These are phyloP conservation scores for Fulvia fulva DNA, from an alignment of 2,329 filamentous ascomycete genomes.

Conservation along the genomic window DNA sequence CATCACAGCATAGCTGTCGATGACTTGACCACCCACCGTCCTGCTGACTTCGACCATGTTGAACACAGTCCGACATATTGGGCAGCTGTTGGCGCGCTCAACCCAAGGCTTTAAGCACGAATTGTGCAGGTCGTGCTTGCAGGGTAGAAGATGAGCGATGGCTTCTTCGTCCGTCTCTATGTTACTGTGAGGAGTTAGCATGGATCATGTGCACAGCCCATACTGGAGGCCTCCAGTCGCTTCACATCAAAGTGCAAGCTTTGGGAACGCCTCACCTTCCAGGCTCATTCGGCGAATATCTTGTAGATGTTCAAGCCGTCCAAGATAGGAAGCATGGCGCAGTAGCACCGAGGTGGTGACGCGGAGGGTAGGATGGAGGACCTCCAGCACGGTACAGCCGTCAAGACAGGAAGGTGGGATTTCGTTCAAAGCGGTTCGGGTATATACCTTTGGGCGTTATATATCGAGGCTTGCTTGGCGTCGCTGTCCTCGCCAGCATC, in stretches of 20 bases:
- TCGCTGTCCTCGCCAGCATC: slow-evolving; percentile 23
- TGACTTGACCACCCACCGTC: slow-evolving; percentile 61
- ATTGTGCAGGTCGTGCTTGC: slow-evolving; percentile 89
- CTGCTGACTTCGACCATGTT: slow-evolving; percentile 83
- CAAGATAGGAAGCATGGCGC: slow-evolving; percentile 35
- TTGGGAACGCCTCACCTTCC: slow-evolving; percentile 36
- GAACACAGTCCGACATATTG: slow-evolving; percentile 90
- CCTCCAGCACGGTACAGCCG: slow-evolving; percentile 29
- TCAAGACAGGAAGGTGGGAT: slow-evolving; percentile 13
- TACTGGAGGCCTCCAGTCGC: slow-evolving; percentile 32
- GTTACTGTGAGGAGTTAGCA: slow-evolving; percentile 29
- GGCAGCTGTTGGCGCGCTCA: slow-evolving; percentile 94
- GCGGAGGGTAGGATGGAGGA: slow-evolving; percentile 19
- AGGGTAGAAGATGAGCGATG: slow-evolving; percentile 65
- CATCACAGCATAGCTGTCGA: slow-evolving; percentile 63
- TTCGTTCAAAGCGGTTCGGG: slow-evolving; percentile 23
- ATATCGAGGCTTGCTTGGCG: slow-evolving; percentile 24
- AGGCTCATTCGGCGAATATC: slow-evolving; percentile 39
- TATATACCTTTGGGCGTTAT: slow-evolving; percentile 33
- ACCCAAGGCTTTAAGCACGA: slow-evolving; percentile 92
- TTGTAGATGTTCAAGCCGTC: slow-evolving; percentile 36
- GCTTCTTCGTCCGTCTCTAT: slow-evolving; percentile 45
- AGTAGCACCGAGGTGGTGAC: slow-evolving; percentile 19
- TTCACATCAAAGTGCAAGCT: slow-evolving; percentile 23
- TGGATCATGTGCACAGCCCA: slow-evolving; percentile 8